These are phyloP conservation scores for Acidomyces sp. DNA, from an alignment of 495 filamentous ascomycete genomes.

Conservation along the genomic window DNA sequence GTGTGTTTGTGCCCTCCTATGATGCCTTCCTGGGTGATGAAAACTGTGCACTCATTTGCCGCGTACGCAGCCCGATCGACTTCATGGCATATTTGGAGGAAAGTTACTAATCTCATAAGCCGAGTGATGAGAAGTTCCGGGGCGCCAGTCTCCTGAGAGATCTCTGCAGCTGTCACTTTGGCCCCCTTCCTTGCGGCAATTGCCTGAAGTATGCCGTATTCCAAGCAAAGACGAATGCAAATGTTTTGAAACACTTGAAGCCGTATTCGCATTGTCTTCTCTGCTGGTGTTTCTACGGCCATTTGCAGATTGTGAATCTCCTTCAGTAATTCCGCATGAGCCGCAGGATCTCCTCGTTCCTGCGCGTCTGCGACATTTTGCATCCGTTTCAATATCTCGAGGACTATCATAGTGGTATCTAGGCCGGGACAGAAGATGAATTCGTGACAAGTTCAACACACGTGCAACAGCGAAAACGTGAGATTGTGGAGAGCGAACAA, in stretches of 20 bases:
- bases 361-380: neutral
- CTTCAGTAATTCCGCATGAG: neutral
- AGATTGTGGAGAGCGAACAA: neutral
- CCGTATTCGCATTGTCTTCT: neutral
- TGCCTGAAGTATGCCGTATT: conserved; percentile 4
- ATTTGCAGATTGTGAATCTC: conserved; percentile 4
- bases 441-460: neutral
- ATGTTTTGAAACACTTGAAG: conserved; percentile 11
- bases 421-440: neutral
- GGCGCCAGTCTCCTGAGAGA: neutral
- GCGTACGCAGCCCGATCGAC: neutral
- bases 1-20: conserved; percentile 6
- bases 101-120: conserved; percentile 2
- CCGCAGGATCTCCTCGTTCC: neutral
- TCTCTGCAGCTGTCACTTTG: conserved; percentile 4
- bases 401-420: neutral
- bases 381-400: neutral
- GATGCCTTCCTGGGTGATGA: neutral
- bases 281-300: conserved; percentile 1
- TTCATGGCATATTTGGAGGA: neutral
- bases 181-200: conserved; percentile 1
- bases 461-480: neutral
- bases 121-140: conserved; percentile 1
- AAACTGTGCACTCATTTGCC: conserved; percentile 1
- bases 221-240: conserved; percentile 3